These are phyloP conservation scores for Pseudogymnoascus sp. DNA, from an alignment of 2,329 filamentous ascomycete species.

Conservation along the genomic window DNA sequence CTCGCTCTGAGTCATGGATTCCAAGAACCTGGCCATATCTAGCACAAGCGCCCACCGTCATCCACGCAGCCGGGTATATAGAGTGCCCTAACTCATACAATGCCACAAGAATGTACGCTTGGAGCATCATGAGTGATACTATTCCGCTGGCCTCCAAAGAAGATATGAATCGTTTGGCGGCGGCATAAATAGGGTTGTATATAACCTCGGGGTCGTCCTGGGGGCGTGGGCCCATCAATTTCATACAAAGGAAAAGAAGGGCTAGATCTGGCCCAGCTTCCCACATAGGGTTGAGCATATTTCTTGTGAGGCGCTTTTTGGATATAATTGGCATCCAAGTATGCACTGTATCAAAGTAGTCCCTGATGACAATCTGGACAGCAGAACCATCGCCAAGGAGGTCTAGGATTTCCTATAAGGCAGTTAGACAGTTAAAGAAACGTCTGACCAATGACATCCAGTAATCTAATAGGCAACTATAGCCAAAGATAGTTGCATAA, in stretches of 20 bases:
- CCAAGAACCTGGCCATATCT: slow-evolving; percentile 41
- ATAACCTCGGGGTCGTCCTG: slow-evolving; percentile 29
- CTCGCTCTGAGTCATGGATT: slow-evolving; percentile 32
- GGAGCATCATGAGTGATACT: slow-evolving; percentile 37
- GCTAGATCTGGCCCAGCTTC: slow-evolving; percentile 41
- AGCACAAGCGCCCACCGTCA: slow-evolving; percentile 39
- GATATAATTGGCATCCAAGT: slow-evolving; percentile 43
- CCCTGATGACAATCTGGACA: slow-evolving; percentile 32
- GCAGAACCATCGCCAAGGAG: slow-evolving; percentile 33
- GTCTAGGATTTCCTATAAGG: slow-evolving; percentile 32
- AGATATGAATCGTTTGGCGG: slow-evolving; percentile 36
- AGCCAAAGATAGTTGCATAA: neutral
- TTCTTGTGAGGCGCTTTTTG: slow-evolving; percentile 35
- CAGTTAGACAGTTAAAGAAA: neutral
- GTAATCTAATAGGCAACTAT: neutral
- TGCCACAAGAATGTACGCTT: slow-evolving; percentile 39
- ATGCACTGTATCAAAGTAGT: slow-evolving; percentile 40
- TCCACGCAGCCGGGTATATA: slow-evolving; percentile 44
- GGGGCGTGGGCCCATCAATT: slow-evolving; percentile 35
- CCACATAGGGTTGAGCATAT: slow-evolving; percentile 35
- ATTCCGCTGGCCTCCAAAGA: slow-evolving; percentile 37
- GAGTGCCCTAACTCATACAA: slow-evolving; percentile 43
- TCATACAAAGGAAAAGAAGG: slow-evolving; percentile 43
- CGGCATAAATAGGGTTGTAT: slow-evolving; percentile 36
- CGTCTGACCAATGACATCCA: neutral